A percentile compares a stretch with the other conserved stretches of the same genome.
Evolutionary conservation across 192 early-diverging fungal species (phyloP).

Genomic region (Mortierella alpina): DNA sequence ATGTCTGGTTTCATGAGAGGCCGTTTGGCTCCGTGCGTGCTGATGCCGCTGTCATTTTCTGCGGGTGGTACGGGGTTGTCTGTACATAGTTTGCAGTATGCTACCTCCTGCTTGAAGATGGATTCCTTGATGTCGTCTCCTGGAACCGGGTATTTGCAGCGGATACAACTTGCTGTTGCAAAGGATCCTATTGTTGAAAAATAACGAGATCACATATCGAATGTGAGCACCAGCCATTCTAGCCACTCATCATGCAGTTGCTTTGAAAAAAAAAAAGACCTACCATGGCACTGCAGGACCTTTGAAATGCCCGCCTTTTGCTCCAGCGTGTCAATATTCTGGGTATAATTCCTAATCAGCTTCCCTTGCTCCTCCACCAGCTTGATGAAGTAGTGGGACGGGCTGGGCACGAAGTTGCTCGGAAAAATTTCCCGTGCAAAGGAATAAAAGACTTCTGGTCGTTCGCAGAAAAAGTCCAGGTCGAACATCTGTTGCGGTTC

Average conservation of each 20-base stretch:
- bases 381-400: conserved; percentile 90
- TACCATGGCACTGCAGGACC: conserved; percentile 93
- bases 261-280: neutral
- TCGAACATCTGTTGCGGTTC: conserved; percentile 98
- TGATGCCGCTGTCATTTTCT: neutral
- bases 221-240: too few relatives aligned
- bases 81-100: conserved; percentile 68
- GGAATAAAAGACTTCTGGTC: conserved; percentile 94
- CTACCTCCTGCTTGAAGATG: conserved; percentile 81
- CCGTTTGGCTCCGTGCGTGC: conserved; percentile 27
- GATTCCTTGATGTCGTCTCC: conserved; percentile 85
- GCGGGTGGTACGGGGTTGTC: neutral
- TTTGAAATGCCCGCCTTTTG: conserved; percentile 83
- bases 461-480: conserved; percentile 86
- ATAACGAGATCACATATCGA: neutral
- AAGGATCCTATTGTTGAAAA: conserved; percentile 77
- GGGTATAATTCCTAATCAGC: conserved; percentile 94
- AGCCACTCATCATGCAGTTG: neutral
- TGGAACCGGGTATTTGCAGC: conserved; percentile 78
- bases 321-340: conserved; percentile 98
- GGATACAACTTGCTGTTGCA: conserved; percentile 91
- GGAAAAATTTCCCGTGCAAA: conserved; percentile 94
- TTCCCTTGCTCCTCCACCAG: conserved; percentile 86
- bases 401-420: conserved; percentile 87
- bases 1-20: conserved; percentile 96